Base-by-base conservation (phyloP, 441 rosid species). In the Pelargonium cotyledonis region DNA sequence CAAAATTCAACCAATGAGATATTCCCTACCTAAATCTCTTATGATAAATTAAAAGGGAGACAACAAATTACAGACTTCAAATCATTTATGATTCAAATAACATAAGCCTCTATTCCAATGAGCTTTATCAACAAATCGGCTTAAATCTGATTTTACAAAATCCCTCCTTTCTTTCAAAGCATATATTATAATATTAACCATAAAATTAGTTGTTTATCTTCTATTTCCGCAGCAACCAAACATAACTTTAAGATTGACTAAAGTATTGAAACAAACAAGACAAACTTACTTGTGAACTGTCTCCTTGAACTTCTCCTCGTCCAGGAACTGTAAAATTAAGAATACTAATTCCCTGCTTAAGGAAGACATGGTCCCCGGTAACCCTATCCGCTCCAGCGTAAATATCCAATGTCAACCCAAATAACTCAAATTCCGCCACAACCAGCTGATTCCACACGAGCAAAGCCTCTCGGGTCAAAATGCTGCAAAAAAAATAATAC, bases 301-400 rank as follows among this genome's bases (percentile, higher is more conserved):
- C 58, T 84, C 89, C 70, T 83, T 87, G 72, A 84, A 89, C 78
- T 89, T 89, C 85, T 89, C 96, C 68, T 89, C 92, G 38, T 89
- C 96, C 8, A 89, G 92, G 74, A 89, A 89, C 72, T 89, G 92
- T 68, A 87, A 89, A 82, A 89, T 87, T 46, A 87, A 86, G 72
- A 89, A 89, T 69, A 89, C 92, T n/a, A 89, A 92, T 55, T 89
- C 96, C 65, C 89, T 85, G 72, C 96, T 89, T 12, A 86, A 84
- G 62, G 90, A 89, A 40, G 92, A 81, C 95, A 87, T 89, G 73
- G 78, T 82, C 76, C 81, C 81, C 66, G 82, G 77, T 68, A 77
- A 75, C 68, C 85, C 83, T 80, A 85, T 70, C 68, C 82, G 81
- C 78, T 81, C 86, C 83, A 83, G 84, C 51, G 82, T 80, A 80